Conservation (phyloP, 805 yeast genomes). For the Dipodascus albidus region DNA sequence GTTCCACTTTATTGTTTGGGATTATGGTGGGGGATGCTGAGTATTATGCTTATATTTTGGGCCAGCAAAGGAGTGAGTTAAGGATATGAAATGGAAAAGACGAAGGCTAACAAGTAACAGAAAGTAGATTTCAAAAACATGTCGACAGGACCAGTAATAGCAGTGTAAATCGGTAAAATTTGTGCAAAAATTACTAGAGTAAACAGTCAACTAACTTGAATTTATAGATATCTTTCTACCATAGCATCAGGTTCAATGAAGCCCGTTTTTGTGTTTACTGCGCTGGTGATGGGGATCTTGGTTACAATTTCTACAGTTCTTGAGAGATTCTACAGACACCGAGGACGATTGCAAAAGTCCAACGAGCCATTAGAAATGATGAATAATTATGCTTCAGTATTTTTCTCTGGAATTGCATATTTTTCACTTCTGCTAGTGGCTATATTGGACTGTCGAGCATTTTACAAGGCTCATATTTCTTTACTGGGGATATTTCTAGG, state of each 20-base stretch:
- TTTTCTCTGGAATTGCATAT: neutral
- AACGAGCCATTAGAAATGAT: neutral
- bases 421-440: neutral
- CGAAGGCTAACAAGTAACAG: neutral
- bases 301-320: neutral
- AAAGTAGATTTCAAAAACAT: neutral
- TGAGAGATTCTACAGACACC: neutral
- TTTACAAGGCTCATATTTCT: neutral
- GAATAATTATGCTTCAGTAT: neutral
- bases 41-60: neutral
- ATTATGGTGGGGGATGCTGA: constrained; percentile 1
- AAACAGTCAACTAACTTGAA: neutral
- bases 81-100: neutral
- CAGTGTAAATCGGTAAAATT: neutral
- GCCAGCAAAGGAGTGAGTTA: neutral
- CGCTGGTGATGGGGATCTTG: neutral
- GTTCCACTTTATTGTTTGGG: neutral
- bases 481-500: neutral
- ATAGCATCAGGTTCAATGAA: neutral
- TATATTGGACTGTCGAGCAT: neutral
- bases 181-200: neutral
- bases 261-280: neutral
- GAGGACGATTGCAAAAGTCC: neutral
- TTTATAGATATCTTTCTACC: neutral
- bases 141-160: constrained; percentile 1